Base-by-base conservation (phyloP, 1,284 basidiomycete species). In the Marasmius oreades region DNA sequence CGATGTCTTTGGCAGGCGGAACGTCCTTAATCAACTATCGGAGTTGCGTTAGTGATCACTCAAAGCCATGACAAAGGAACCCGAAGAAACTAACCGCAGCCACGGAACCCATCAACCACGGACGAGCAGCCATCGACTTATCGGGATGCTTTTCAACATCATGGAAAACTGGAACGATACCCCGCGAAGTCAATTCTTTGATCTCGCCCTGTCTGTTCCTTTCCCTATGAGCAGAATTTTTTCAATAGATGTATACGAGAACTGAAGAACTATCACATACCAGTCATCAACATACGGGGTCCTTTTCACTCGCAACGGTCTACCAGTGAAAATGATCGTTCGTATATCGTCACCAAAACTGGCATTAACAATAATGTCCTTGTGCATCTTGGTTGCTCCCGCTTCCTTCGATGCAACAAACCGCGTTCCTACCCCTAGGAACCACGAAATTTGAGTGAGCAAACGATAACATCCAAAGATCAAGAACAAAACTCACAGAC, bases 361-460 rank as follows among this genome's bases (percentile, higher is more conserved):
- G 22, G 87, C 84, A 56, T 73, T 78, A 44, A 89, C 57, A 23
- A 91, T 66, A 62, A 82, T 77, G 14, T 94, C 85, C 73, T 95
- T 95, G 76, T 95, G 93, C 59, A 79, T 79, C 69, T 88, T 86
- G 1, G 91, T 87, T 4, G 93, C 93, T 34, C 79, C 81, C 33
- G 93, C 92, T 70, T 95, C 92, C 18, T 72, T 78, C 20, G 82
- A 78, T 16, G 93, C 94, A 24, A 97, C 92, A 67, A 97, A 97
- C 42, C 94, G 83, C 1, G 91, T 93, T 37, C 92, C 91, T 44
- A 90, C 88, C 82, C 78, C 74, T 77, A 55, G 39, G 46, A 36
- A 3, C 12, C 39, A 42, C 7, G 7, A 39, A 53, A 55, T 2
- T 18, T 24, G 50, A 43, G 20, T 59, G 24, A 61, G 52, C 37